Conservation (phyloP, 139 green algal genomes). For the Chlamydomonas applanata region DNA sequence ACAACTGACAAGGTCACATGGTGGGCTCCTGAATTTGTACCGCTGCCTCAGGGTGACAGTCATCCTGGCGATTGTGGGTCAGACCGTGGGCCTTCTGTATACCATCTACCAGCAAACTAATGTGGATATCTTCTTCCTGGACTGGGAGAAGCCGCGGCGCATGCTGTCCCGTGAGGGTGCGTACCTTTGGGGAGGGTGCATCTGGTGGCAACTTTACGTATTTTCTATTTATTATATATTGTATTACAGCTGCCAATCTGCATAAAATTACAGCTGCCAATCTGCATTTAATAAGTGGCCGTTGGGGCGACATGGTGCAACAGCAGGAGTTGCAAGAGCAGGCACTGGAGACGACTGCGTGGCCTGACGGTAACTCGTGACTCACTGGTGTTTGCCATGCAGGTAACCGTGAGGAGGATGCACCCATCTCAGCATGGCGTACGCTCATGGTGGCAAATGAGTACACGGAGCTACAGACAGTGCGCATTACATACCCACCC, state of each 20-base stretch:
- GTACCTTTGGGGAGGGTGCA: not conserved
- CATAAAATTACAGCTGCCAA: no score
- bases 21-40: not conserved
- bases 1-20: no score
- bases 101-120: constrained; percentile 36
- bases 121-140: constrained; percentile 65
- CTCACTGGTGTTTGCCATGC: no score
- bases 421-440: constrained; percentile 56
- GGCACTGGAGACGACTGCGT: no score
- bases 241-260: no score
- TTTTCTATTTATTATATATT: no score
- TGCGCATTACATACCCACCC: constrained; percentile 16
- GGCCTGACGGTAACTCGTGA: no score
- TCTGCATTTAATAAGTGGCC: no score
- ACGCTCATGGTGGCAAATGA: constrained; percentile 61
- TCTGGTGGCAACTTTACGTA: no score
- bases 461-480: constrained; percentile 18
- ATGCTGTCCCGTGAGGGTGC: constrained; percentile 45
- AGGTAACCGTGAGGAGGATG: constrained; percentile 36
- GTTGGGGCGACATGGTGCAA: no score
- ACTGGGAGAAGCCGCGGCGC: constrained; percentile 64
- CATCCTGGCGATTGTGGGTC: constrained; percentile 52
- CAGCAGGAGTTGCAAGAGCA: no score
- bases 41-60: constrained; percentile 34
- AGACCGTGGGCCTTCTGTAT: constrained; percentile 43